Conservation (phyloP, 2,329 filamentous ascomycete species). For the Rhinocladiella similis region DNA sequence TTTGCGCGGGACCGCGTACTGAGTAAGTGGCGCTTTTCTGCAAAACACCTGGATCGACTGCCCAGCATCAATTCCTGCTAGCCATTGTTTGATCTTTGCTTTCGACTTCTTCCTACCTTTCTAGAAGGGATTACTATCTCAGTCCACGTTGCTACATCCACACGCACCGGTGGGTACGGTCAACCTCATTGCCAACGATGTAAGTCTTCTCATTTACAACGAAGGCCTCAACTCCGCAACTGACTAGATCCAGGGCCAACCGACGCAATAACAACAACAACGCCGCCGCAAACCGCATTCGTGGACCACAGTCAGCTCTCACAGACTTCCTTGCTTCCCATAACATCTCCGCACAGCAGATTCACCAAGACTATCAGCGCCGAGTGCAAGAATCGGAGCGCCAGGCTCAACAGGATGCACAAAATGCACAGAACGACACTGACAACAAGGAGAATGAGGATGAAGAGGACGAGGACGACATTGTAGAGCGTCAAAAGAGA, state of each 20-base stretch:
- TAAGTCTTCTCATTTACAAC: neutral
- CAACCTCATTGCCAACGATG: neutral
- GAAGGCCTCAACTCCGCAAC: neutral
- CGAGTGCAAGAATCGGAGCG: slow-evolving; percentile 52
- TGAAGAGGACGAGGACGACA: slow-evolving; percentile 36
- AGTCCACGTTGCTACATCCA: too few species aligned
- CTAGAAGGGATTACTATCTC: too few species aligned
- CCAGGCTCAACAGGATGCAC: slow-evolving; percentile 33
- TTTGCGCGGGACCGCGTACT: too few species aligned
- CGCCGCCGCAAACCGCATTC: slow-evolving; percentile 47
- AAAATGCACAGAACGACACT: slow-evolving; percentile 36
- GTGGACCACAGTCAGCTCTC: slow-evolving; percentile 64
- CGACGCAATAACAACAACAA: slow-evolving; percentile 4
- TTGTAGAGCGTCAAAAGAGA: slow-evolving; percentile 53
- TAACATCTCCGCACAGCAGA: slow-evolving; percentile 66
- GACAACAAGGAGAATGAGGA: slow-evolving; percentile 41
- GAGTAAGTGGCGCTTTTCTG: too few species aligned
- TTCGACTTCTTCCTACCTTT: too few species aligned
- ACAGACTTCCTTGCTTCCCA: slow-evolving; percentile 69
- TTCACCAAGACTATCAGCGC: slow-evolving; percentile 59
- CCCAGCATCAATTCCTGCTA: too few species aligned
- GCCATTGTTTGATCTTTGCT: too few species aligned
- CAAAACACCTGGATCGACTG: too few species aligned
- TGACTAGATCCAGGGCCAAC: slow-evolving; percentile 9
- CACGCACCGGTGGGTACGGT: neutral